phyloP scores from a whole-genome alignment of 73 alveolate species.

The Tetrahymena elliotti region DNA sequence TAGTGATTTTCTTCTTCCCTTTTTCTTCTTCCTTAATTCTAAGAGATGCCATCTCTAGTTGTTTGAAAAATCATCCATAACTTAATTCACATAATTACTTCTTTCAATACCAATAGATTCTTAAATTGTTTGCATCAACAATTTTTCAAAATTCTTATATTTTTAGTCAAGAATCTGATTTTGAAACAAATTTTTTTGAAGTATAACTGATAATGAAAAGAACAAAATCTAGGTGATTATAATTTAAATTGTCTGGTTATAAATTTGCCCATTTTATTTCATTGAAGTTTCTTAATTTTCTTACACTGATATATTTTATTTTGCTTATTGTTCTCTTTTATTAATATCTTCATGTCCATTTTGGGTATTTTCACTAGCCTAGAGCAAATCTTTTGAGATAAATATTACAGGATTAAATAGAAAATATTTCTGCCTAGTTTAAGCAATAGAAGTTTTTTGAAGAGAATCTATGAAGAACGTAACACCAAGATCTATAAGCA shows the following conservation, averaged over 20 bases:
- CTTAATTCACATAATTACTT: neutral
- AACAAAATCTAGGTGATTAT: neutral
- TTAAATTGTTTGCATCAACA: neutral
- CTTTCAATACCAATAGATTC: neutral
- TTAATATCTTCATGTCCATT: neutral
- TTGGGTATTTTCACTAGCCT: no score
- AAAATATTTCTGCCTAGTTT: neutral
- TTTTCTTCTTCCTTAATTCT: neutral
- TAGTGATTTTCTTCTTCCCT: neutral
- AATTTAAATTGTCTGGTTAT: neutral
- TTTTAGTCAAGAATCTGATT: neutral
- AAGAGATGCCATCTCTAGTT: neutral
- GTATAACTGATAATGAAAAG: neutral
- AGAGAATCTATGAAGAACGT: neutral
- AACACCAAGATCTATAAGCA: neutral
- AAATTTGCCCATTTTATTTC: neutral
- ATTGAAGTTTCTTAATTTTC: neutral
- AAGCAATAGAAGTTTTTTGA: neutral
- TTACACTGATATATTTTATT: neutral
- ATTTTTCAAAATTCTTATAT: neutral
- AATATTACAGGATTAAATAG: neutral
- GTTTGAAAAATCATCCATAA: neutral
- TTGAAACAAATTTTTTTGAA: neutral
- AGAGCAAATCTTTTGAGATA: neutral
- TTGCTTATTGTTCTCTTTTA: neutral